A percentile compares a stretch with the other conserved stretches of the same genome.
Evolutionary conservation across 192 early-diverging fungal species (phyloP).

Genomic region (Coemansia erecta): DNA sequence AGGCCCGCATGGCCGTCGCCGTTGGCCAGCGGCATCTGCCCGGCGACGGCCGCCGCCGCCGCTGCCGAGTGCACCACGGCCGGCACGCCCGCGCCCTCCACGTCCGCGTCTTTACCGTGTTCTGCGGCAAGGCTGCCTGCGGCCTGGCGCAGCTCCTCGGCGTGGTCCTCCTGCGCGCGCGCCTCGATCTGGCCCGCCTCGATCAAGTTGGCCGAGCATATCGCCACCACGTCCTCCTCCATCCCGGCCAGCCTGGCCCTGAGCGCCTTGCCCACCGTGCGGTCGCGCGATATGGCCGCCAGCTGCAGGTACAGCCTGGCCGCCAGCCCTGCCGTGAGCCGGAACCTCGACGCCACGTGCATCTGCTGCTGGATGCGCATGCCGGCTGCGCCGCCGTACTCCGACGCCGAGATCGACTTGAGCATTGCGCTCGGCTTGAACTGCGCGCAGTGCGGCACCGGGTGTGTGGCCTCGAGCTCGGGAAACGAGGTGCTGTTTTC

Average conservation of each 20-base stretch:
- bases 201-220: conserved; percentile 39
- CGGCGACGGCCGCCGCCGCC: too few relatives aligned
- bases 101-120: too few relatives aligned
- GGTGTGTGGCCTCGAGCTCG: conserved; percentile 42
- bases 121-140: not conserved
- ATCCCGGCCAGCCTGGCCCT: conserved; percentile 11
- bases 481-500: conserved; percentile 40
- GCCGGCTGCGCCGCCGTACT: conserved; percentile 5
- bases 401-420: conserved; percentile 13
- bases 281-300: conserved; percentile 12
- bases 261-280: conserved; percentile 7
- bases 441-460: conserved; percentile 22
- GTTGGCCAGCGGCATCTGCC: too few relatives aligned
- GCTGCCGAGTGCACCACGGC: too few relatives aligned
- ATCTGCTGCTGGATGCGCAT: conserved; percentile 39
- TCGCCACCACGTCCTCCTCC: conserved; percentile 22
- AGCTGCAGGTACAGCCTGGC: conserved; percentile 33
- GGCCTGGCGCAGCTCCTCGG: not conserved
- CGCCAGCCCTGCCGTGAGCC: conserved; percentile 33
- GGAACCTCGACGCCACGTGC: conserved; percentile 36
- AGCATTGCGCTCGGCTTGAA: conserved; percentile 28
- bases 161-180: conserved; percentile 25
- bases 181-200: conserved; percentile 47
- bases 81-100: too few relatives aligned
- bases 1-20: not conserved